phyloP scores from a whole-genome alignment of 1,284 basidiomycete species.

The Tausonia pullulans region DNA sequence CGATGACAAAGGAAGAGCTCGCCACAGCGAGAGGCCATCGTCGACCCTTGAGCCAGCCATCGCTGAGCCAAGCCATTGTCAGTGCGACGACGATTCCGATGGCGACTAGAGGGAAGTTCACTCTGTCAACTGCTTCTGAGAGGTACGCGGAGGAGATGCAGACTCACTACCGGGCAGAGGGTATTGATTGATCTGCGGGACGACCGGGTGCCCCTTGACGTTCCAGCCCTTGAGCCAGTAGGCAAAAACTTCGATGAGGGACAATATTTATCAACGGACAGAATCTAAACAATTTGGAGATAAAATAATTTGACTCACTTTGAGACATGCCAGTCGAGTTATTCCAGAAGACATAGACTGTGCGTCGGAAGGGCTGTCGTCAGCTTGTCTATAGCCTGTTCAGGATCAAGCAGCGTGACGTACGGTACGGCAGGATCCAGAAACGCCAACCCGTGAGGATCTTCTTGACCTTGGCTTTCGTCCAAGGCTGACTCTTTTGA shows the following conservation, averaged over 20 bases:
- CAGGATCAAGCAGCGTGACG: background rate
- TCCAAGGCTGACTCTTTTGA: background rate
- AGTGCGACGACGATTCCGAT: too few species aligned
- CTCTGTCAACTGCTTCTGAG: too few species aligned
- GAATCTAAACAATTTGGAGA: too few species aligned
- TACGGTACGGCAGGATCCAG: background rate
- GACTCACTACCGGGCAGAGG: too few species aligned
- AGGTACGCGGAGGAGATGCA: background rate
- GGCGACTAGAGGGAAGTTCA: too few species aligned
- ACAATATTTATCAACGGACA: background rate
- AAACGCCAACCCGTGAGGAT: background rate
- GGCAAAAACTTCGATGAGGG: background rate
- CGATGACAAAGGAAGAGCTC: too few species aligned
- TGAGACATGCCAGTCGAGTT: background rate
- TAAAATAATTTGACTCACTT: too few species aligned
- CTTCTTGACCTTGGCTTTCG: background rate
- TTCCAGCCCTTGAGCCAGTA: slow-evolving; percentile 2
- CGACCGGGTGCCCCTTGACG: too few species aligned
- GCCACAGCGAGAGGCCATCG: too few species aligned
- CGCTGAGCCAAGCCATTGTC: too few species aligned
- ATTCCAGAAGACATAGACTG: background rate
- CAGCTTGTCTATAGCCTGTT: background rate
- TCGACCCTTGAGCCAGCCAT: too few species aligned
- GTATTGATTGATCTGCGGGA: background rate
- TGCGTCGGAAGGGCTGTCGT: too few species aligned